Percentiles rank a stretch among this genome's conserved stretches.
phyloP scores from a whole-genome alignment of 345 rosid genomes.

The Camelina laxa region DNA sequence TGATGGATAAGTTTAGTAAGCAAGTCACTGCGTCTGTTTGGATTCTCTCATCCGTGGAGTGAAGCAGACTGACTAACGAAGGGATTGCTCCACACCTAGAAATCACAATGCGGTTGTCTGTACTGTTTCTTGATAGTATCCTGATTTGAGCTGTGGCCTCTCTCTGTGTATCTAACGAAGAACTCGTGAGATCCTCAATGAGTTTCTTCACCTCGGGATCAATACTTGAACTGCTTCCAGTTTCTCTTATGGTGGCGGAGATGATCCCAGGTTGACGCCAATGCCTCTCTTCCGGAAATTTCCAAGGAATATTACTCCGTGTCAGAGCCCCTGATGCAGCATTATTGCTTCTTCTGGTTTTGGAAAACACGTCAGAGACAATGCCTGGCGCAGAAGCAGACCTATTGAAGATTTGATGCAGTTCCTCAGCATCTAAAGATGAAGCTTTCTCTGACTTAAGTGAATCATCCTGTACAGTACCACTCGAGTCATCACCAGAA shows the following conservation, averaged over 20 bases:
- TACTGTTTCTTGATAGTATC: slow-evolving; percentile 75
- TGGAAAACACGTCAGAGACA: slow-evolving; percentile 49
- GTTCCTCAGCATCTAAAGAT: slow-evolving; percentile 49
- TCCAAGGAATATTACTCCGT: slow-evolving; percentile 44
- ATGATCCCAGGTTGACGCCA: slow-evolving; percentile 64
- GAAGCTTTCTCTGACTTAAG: slow-evolving; percentile 35
- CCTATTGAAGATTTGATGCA: slow-evolving; percentile 56
- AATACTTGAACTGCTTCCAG: slow-evolving; percentile 73
- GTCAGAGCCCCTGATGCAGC: neutral
- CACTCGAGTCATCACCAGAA: slow-evolving; percentile 51
- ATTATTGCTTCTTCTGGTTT: slow-evolving; percentile 44
- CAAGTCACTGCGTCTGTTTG: slow-evolving; percentile 90
- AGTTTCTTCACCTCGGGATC: slow-evolving; percentile 73
- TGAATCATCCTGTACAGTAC: slow-evolving; percentile 47
- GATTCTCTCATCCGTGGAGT: slow-evolving; percentile 56
- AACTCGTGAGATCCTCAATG: slow-evolving; percentile 65
- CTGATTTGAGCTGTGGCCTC: slow-evolving; percentile 65
- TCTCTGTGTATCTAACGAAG: slow-evolving; percentile 65
- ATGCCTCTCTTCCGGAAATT: slow-evolving; percentile 64
- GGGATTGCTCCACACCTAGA: slow-evolving; percentile 75
- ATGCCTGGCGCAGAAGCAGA: slow-evolving; percentile 66
- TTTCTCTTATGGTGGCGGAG: slow-evolving; percentile 65
- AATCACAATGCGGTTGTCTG: slow-evolving; percentile 77
- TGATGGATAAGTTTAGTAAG: slow-evolving; percentile 86
- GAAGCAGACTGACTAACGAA: slow-evolving; percentile 65